Base-by-base conservation (phyloP, 257 asterid genomes). In the Henckelia pumila region DNA sequence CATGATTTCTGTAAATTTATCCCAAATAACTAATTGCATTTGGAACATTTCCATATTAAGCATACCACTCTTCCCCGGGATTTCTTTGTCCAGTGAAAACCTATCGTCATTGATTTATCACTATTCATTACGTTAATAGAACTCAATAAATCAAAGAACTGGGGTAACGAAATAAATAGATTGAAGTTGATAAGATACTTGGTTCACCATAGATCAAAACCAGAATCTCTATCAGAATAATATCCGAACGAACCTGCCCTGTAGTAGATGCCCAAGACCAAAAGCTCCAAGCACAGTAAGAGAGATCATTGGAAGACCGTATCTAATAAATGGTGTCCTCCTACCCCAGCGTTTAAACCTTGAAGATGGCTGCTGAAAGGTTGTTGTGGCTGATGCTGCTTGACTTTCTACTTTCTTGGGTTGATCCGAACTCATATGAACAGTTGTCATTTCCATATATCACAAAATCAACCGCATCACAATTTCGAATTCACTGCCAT, bases 301-400 rank as follows among this genome's bases (percentile, higher is more conserved):
- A 17, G 97, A 93, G 77, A 93, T 93, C 94, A 93, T 88, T 0
- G 97, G 97, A 67, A 89, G 92, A 59, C 98, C 97, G 74, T 88
- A 93, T 83, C 96, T 86, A 71, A 85, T 24, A 71, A 93, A 90
- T 0, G 98, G 98, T 0, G 96, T 75, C 66, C 29, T 79, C 77
- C 98, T 79, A 25, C 98, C 95, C 91, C 88, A 86, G 26, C 97
- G 88, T 74, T 74, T 83, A 86, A 83, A 90, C 71, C 76, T 78
- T 17, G 85, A 68, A 59, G 80, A 66, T 33, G 82, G 64, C 32
- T 72, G 69, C 68, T 64, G 77, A 72, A 63, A 74, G 40, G 67
- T 78, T 47, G 70, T 55, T 53, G 67, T 73, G 71, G 77, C 56
- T 23, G 71, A 55, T 8, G 65, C 64, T 60, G 74, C 72, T 61